A percentile compares a stretch with the other conserved stretches of the same genome.
Evolutionary conservation across 768 basidiomycete species (phyloP).

Genomic region (Hericium coralloides): DNA sequence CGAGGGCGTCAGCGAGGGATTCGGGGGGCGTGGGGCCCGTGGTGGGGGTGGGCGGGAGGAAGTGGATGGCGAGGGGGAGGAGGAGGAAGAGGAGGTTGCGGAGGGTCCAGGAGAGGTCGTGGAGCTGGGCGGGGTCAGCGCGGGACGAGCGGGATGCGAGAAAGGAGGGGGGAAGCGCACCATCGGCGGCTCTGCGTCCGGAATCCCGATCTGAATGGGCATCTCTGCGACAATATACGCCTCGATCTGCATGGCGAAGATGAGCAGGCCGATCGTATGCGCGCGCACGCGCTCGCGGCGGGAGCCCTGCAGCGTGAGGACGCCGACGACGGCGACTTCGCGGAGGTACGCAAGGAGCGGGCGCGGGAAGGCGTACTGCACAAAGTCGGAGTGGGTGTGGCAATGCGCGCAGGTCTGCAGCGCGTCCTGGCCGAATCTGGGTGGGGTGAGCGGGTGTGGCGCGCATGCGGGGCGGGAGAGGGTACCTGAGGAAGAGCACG

Average conservation of each 20-base stretch:
- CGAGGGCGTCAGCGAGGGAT: not conserved
- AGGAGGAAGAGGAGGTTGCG: slow-evolving; percentile 12
- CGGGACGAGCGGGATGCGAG: not conserved
- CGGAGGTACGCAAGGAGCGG: slow-evolving; percentile 10
- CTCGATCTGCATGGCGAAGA: slow-evolving; percentile 5
- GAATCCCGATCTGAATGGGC: slow-evolving; percentile 3
- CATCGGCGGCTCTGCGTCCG: slow-evolving; percentile 4
- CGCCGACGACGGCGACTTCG: slow-evolving; percentile 7
- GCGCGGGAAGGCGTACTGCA: slow-evolving; percentile 10
- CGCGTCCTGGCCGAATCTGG: slow-evolving; percentile 9
- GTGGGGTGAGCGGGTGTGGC: not conserved
- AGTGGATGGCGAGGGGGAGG: slow-evolving; percentile 6
- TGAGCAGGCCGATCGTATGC: not conserved
- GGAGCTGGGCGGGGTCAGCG: slow-evolving; percentile 6
- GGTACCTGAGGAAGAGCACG: slow-evolving; percentile 10
- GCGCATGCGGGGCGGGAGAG: not conserved
- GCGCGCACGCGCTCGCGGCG: slow-evolving; percentile 7
- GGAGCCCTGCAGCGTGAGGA: slow-evolving; percentile 6
- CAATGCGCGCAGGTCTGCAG: slow-evolving; percentile 13
- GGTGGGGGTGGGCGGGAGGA: slow-evolving; percentile 1
- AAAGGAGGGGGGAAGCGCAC: not conserved
- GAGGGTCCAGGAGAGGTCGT: slow-evolving; percentile 8
- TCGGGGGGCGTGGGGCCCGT: not conserved
- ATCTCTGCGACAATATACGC: slow-evolving; percentile 6
- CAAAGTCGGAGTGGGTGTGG: slow-evolving; percentile 4